Percentiles rank a stretch among this genome's conserved stretches.
These are phyloP conservation scores for Sesbania bispinosa DNA, from an alignment of 306 rosid genomes.

Conservation along the genomic window DNA sequence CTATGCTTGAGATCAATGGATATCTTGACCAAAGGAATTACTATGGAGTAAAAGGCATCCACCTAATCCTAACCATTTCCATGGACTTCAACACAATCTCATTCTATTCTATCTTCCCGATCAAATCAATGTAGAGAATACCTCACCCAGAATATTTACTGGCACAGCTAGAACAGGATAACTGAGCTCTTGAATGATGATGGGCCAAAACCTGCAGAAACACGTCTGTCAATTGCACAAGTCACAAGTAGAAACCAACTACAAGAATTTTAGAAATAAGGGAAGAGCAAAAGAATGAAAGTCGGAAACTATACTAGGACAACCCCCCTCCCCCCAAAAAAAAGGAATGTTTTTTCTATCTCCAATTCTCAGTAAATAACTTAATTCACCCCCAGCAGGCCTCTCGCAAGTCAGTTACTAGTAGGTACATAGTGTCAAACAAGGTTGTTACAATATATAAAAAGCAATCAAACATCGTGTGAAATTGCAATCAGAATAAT, in stretches of 20 bases:
- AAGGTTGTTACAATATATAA: neutral
- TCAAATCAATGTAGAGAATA: conserved; percentile 55
- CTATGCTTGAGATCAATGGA: conserved; percentile 24
- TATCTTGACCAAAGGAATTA: conserved; percentile 36
- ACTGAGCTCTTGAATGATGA: conserved; percentile 20
- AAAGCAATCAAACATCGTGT: neutral
- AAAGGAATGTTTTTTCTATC: too few species aligned
- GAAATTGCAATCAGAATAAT: conserved; percentile 13
- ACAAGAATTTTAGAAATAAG: neutral
- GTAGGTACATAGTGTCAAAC: too few species aligned
- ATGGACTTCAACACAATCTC: conserved; percentile 43
- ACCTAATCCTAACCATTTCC: conserved; percentile 42
- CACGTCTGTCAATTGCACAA: neutral
- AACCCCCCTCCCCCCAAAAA: too few species aligned
- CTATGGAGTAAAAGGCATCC: conserved; percentile 43
- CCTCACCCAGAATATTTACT: conserved; percentile 38
- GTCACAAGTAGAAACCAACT: neutral
- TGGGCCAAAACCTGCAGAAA: conserved; percentile 42
- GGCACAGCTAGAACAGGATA: conserved; percentile 26
- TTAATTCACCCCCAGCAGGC: neutral
- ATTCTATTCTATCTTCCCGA: conserved; percentile 50
- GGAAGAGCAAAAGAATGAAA: neutral
- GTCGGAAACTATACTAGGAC: neutral
- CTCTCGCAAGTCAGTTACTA: too few species aligned
- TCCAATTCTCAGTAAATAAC: too few species aligned